Evolutionary conservation across 2,329 filamentous ascomycete species (phyloP).

Genomic region (Colletotrichum graminicola): DNA sequence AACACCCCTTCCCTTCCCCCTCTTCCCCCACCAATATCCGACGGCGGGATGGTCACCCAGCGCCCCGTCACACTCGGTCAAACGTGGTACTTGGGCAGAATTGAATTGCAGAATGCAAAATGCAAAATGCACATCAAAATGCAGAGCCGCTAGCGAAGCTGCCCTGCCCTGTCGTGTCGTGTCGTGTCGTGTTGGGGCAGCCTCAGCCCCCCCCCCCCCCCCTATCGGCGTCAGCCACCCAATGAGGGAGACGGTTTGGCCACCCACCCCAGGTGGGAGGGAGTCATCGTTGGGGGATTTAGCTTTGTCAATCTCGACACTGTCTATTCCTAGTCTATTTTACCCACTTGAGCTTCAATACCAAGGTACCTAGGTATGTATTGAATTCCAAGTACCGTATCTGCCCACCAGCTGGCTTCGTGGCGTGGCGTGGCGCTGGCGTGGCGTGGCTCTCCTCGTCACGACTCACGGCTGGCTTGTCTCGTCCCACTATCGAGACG

Average conservation of each 20-base stretch:
- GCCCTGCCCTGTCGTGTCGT: too few species aligned
- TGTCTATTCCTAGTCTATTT: background rate
- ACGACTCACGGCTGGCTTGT: slow-evolving; percentile 12
- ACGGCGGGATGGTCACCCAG: background rate
- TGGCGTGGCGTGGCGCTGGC: background rate
- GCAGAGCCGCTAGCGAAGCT: slow-evolving; percentile 6
- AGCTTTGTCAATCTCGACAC: slow-evolving; percentile 21
- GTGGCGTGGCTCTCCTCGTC: background rate
- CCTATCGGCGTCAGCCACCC: background rate
- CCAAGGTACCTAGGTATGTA: too few species aligned
- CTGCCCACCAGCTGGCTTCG: background rate
- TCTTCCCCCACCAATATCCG: background rate
- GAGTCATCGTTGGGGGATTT: slow-evolving; percentile 20
- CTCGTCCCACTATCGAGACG: slow-evolving; percentile 39
- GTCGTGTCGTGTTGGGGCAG: background rate
- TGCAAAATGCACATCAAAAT: background rate
- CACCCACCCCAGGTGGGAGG: slow-evolving; percentile 8
- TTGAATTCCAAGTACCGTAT: too few species aligned
- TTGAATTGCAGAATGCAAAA: background rate
- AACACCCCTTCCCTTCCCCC: too few species aligned
- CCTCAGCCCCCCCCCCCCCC: too few species aligned
- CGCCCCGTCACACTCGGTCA: background rate
- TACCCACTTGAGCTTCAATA: too few species aligned
- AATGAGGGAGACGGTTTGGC: background rate
- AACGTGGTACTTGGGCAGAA: background rate